These are phyloP conservation scores for Fusarium armeniacum DNA, from an alignment of 2,329 filamentous ascomycete genomes.

Conservation along the genomic window DNA sequence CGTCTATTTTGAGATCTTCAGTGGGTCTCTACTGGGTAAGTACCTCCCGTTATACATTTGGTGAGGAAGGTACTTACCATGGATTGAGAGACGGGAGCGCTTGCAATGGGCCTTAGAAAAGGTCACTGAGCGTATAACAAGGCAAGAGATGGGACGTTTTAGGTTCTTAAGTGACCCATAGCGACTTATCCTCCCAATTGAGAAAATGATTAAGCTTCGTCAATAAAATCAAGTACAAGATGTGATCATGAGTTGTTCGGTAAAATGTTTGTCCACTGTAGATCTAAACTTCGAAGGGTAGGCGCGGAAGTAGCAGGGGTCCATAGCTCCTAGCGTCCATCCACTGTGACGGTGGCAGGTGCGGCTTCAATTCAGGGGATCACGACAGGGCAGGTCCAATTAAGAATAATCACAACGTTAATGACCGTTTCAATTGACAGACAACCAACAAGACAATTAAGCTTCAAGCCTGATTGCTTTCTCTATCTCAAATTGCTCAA, in stretches of 20 bases:
- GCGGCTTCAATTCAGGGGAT: background rate
- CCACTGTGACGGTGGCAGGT: background rate
- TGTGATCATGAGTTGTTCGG: background rate
- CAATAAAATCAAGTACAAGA: constrained; percentile 7
- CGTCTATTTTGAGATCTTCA: constrained; percentile 43
- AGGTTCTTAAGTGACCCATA: constrained; percentile 23
- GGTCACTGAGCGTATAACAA: constrained; percentile 41
- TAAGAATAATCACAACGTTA: background rate
- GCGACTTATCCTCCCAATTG: background rate
- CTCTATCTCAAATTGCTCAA: background rate
- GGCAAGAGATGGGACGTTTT: constrained; percentile 43
- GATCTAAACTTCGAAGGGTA: background rate
- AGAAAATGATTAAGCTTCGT: background rate
- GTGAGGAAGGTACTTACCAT: constrained; percentile 31
- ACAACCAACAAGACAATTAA: background rate
- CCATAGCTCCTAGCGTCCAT: background rate
- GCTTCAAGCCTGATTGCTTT: background rate
- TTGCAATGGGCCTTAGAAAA: constrained; percentile 14
- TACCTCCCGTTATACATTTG: constrained; percentile 20
- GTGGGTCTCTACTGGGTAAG: constrained; percentile 35
- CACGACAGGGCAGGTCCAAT: background rate
- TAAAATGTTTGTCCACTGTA: background rate
- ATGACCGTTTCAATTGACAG: background rate
- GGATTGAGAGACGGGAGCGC: constrained; percentile 32
- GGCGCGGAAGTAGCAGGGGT: background rate